Evolutionary conservation across 352 stramenopile species (phyloP).

Genomic region (Globisporangium barbulae): DNA sequence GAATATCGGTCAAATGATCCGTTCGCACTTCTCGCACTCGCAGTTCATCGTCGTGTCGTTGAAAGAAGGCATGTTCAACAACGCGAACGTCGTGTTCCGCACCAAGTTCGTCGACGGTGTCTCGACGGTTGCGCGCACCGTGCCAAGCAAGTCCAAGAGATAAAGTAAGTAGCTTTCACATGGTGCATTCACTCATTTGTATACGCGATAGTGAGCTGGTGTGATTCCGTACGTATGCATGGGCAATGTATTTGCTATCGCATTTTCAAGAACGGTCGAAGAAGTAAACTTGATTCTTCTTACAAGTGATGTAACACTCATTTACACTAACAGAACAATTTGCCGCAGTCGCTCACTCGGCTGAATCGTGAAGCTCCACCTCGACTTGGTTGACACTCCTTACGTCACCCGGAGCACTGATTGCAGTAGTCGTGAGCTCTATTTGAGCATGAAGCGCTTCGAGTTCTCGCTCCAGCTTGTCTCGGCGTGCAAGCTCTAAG

Average conservation of each 20-base stretch:
- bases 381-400: slow-evolving; percentile 11
- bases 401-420: background rate
- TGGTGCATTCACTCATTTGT: background rate
- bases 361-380: background rate
- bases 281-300: background rate
- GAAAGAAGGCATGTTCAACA: slow-evolving; percentile 99
- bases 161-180: slow-evolving; percentile 15
- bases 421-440: slow-evolving; percentile 28
- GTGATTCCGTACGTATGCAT: background rate
- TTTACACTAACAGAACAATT: background rate
- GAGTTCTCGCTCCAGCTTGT: slow-evolving; percentile 28
- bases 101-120: slow-evolving; percentile 99
- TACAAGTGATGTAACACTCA: background rate
- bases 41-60: slow-evolving; percentile 99
- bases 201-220: background rate
- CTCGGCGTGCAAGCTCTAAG: slow-evolving; percentile 52
- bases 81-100: slow-evolving; percentile 99
- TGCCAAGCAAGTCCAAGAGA: slow-evolving; percentile 60
- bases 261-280: background rate
- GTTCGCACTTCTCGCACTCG: slow-evolving; percentile 98
- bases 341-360: background rate
- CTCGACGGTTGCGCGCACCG: slow-evolving; percentile 96
- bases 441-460: slow-evolving; percentile 39
- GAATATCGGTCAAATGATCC: slow-evolving; percentile 99
- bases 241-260: slow-evolving; percentile 10